Evolutionary conservation across 2,329 filamentous ascomycete genomes (phyloP).

Genomic region (Colletotrichum ledebouriae): DNA sequence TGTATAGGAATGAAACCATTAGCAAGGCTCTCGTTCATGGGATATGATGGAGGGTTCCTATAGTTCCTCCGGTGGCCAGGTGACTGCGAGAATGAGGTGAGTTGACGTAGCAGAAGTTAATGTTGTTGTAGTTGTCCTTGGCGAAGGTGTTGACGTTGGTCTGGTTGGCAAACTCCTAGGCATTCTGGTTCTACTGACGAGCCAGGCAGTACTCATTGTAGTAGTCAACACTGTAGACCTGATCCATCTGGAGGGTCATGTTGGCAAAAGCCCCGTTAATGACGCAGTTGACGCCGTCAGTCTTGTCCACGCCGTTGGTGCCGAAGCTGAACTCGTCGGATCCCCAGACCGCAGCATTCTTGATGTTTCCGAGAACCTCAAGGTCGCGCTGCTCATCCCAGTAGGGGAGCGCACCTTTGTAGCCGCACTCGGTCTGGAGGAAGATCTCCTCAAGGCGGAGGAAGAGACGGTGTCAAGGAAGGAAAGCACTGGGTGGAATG

Average conservation of each 20-base stretch:
- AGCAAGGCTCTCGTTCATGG: not conserved
- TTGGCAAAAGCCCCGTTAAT: conserved; percentile 46
- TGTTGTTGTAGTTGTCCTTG: conserved; percentile 18
- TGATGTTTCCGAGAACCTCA: conserved; percentile 49
- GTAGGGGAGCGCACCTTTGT: conserved; percentile 50
- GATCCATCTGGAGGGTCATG: conserved; percentile 32
- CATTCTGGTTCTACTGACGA: conserved; percentile 26
- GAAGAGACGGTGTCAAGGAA: conserved; percentile 53
- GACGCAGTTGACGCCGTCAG: conserved; percentile 41
- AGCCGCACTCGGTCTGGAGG: conserved; percentile 50
- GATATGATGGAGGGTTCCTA: not conserved
- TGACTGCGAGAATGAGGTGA: conserved; percentile 30
- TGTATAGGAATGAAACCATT: not conserved
- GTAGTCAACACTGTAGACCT: conserved; percentile 29
- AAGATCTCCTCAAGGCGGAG: conserved; percentile 50
- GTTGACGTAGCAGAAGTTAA: conserved; percentile 32
- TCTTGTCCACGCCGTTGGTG: conserved; percentile 44
- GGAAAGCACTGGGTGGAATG: conserved; percentile 45
- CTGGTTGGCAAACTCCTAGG: conserved; percentile 23
- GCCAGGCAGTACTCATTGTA: conserved; percentile 34
- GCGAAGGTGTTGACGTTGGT: conserved; percentile 20
- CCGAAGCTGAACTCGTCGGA: conserved; percentile 48
- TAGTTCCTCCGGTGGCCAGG: conserved; percentile 23
- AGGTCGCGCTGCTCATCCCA: conserved; percentile 38
- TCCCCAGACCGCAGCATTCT: conserved; percentile 35